A percentile compares a stretch with the other conserved stretches of the same genome.
phyloP scores from a whole-genome alignment of 83 land plant genomes.

The Isoetes engelmannii region DNA sequence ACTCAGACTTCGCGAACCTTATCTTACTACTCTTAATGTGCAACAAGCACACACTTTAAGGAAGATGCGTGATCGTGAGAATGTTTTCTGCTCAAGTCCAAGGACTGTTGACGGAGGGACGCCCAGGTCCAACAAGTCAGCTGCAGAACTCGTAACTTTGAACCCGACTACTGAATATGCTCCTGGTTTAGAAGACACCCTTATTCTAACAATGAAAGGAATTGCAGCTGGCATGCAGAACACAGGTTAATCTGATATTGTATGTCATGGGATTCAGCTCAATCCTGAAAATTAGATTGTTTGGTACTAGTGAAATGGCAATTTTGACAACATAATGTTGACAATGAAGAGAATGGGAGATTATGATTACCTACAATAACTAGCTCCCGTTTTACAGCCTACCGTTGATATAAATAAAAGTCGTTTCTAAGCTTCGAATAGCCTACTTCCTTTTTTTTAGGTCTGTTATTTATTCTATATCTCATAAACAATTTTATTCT shows the following conservation, averaged over 20 bases:
- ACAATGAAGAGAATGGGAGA: no score
- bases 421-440: no score
- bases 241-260: slow-evolving; percentile 47
- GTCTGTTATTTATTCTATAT: no score
- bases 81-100: slow-evolving; percentile 37
- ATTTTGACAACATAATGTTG: no score
- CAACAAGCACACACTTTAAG: slow-evolving; percentile 74
- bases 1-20: slow-evolving; percentile 69
- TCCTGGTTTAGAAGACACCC: slow-evolving; percentile 86
- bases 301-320: no score
- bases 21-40: slow-evolving; percentile 77
- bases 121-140: slow-evolving; percentile 28
- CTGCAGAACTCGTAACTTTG: slow-evolving; percentile 59
- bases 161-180: slow-evolving; percentile 75
- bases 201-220: slow-evolving; percentile 92
- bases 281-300: no score
- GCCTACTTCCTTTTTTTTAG: no score
- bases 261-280: no score
- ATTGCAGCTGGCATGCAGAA: slow-evolving; percentile 95
- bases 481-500: no score
- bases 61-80: slow-evolving; percentile 48
- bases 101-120: background rate
- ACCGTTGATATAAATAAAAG: no score
- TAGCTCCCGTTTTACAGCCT: no score
- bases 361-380: no score